phyloP scores from a whole-genome alignment of 495 filamentous ascomycete species.

The Penicillium ucsense region DNA sequence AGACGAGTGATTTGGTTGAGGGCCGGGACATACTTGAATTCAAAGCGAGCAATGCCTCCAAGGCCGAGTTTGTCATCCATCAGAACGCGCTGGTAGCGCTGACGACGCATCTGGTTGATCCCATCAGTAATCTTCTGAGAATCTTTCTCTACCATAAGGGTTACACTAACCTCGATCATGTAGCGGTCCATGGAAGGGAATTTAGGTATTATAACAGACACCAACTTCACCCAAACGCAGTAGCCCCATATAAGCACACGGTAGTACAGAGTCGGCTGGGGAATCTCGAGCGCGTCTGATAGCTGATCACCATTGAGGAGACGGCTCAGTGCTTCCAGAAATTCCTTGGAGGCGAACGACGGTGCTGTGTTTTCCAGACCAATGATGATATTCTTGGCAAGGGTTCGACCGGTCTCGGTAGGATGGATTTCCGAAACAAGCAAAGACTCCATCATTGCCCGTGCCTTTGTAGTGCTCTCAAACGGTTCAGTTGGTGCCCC shows the following conservation, averaged over 20 bases:
- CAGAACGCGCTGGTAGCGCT: constrained; percentile 42
- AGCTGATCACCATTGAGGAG: constrained; percentile 62
- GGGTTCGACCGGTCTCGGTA: constrained; percentile 44
- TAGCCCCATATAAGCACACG: constrained; percentile 55
- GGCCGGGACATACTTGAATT: constrained; percentile 58
- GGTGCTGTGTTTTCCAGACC: constrained; percentile 54
- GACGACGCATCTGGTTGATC: constrained; percentile 32
- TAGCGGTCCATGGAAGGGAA: constrained; percentile 48
- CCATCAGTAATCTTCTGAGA: too few species aligned
- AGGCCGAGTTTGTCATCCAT: constrained; percentile 48
- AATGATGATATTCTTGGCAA: constrained; percentile 68
- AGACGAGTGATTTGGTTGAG: constrained; percentile 21
- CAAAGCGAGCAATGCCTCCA: constrained; percentile 45
- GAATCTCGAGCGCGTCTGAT: constrained; percentile 48
- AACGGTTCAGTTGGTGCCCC: constrained; percentile 55
- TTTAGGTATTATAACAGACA: constrained; percentile 44
- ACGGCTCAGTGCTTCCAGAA: constrained; percentile 54
- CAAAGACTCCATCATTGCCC: constrained; percentile 55
- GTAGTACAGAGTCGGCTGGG: constrained; percentile 45
- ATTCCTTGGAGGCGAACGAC: constrained; percentile 48
- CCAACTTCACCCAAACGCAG: constrained; percentile 50
- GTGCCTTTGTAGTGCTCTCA: constrained; percentile 42
- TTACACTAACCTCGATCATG: constrained; percentile 40
- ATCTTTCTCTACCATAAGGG: background rate
- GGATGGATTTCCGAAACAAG: constrained; percentile 55